Conservation (phyloP, 2,329 filamentous ascomycete genomes). For the Exophiala calicioides region DNA sequence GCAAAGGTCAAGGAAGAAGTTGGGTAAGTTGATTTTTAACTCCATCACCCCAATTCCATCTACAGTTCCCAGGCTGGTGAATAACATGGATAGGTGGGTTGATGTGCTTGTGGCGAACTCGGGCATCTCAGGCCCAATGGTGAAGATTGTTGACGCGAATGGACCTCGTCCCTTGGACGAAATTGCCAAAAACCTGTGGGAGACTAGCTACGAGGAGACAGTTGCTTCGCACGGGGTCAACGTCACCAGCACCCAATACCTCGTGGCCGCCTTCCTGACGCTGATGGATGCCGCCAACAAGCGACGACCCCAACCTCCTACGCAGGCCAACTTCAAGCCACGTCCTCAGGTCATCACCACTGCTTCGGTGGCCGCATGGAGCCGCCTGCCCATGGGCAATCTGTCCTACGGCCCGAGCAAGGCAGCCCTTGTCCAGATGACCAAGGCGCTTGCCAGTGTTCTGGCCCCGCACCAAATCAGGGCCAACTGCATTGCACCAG, state of each 20-base stretch:
- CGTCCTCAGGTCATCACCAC: constrained; percentile 51
- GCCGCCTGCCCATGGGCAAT: constrained; percentile 39
- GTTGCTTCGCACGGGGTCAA: constrained; percentile 41
- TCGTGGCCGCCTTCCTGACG: constrained; percentile 41
- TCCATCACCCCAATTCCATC: too few species aligned
- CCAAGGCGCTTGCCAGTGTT: constrained; percentile 52
- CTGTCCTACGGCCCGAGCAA: constrained; percentile 49
- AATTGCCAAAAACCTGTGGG: constrained; percentile 41
- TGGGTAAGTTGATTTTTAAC: too few species aligned
- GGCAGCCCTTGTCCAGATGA: constrained; percentile 50
- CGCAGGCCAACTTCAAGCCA: constrained; percentile 32
- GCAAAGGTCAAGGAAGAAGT: constrained; percentile 42
- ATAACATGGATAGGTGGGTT: too few species aligned
- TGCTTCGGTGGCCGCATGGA: constrained; percentile 49
- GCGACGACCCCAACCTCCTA: constrained; percentile 36
- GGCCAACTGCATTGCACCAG: constrained; percentile 53
- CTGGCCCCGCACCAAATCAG: constrained; percentile 46
- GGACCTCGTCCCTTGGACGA: constrained; percentile 37
- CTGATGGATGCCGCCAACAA: constrained; percentile 46
- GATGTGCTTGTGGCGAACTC: constrained; percentile 41
- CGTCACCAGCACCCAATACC: constrained; percentile 41
- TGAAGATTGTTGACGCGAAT: constrained; percentile 27
- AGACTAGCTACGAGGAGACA: constrained; percentile 34
- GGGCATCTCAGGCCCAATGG: constrained; percentile 45
- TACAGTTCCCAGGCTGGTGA: too few species aligned